Evolutionary conservation across 768 basidiomycete species (phyloP).

Genomic region (Tylopilus sp.): DNA sequence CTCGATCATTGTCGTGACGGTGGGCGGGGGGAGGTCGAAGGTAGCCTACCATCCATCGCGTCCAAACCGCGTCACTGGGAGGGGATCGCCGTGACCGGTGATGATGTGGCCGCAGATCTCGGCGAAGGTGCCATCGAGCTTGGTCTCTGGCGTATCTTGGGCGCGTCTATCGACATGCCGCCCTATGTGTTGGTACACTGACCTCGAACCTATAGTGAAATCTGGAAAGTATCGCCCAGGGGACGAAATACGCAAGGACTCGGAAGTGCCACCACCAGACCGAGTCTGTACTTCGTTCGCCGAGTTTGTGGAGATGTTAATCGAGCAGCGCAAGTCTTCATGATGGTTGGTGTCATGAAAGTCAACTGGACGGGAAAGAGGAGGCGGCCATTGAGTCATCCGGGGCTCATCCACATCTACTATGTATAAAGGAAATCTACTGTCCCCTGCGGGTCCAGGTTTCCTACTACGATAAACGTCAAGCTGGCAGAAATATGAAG

Average conservation of each 20-base stretch:
- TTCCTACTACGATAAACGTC: no score
- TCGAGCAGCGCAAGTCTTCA: constrained; percentile 2
- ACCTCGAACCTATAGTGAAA: constrained; percentile 38
- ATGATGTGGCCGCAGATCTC: constrained; percentile 63
- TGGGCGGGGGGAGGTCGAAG: not conserved
- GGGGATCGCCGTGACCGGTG: constrained; percentile 50
- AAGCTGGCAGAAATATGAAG: no score
- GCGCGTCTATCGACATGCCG: constrained; percentile 38
- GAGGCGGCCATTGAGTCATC: not conserved
- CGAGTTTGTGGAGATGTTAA: constrained; percentile 48
- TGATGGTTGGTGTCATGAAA: not conserved
- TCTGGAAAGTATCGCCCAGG: constrained; percentile 69
- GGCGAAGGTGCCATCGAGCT: constrained; percentile 60
- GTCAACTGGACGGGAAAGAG: no score
- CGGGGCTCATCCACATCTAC: no score
- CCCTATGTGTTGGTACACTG: no score
- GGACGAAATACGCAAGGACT: constrained; percentile 45
- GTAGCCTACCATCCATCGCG: not conserved
- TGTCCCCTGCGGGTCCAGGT: no score
- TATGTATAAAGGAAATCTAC: no score
- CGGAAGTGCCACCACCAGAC: constrained; percentile 46
- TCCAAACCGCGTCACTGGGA: not conserved
- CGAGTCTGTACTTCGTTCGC: constrained; percentile 53
- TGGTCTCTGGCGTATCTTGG: constrained; percentile 59
- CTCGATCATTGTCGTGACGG: constrained; percentile 26